Conservation (phyloP, 257 asterid species). For the Solanum lignicaule region DNA sequence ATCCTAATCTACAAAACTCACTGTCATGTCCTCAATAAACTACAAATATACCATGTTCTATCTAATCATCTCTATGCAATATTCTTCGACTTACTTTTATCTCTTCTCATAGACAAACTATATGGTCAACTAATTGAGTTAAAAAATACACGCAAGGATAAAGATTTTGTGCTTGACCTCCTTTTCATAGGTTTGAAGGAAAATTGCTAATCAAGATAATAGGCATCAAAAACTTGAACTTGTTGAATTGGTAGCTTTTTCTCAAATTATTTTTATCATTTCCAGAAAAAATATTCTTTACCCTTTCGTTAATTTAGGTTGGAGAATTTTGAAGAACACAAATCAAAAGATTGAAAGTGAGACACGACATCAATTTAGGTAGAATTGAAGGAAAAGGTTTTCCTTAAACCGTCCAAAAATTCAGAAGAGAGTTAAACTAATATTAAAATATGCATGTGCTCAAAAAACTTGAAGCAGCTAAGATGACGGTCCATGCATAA, state of each 20-base stretch:
- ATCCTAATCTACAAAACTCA: background rate
- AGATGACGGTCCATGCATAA: conserved; percentile 11
- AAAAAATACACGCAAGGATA: background rate
- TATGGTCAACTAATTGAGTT: background rate
- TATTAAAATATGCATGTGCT: background rate
- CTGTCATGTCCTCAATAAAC: background rate
- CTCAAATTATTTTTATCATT: background rate
- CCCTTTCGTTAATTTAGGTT: background rate
- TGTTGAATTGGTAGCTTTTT: background rate
- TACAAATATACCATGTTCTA: background rate
- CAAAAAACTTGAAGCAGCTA: background rate
- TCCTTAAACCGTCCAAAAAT: conserved; percentile 6
- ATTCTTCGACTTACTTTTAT: background rate
- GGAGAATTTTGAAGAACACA: background rate
- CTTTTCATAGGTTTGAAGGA: background rate
- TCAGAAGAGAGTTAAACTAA: background rate
- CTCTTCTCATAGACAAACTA: background rate
- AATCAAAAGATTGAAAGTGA: background rate
- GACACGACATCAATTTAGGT: background rate
- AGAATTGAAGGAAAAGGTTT: background rate
- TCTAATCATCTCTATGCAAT: background rate
- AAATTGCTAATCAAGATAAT: background rate
- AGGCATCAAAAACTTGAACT: background rate
- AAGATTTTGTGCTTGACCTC: background rate
- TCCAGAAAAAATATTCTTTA: background rate